Conservation (phyloP, 768 basidiomycete species). For the Leccinum arenicola region DNA sequence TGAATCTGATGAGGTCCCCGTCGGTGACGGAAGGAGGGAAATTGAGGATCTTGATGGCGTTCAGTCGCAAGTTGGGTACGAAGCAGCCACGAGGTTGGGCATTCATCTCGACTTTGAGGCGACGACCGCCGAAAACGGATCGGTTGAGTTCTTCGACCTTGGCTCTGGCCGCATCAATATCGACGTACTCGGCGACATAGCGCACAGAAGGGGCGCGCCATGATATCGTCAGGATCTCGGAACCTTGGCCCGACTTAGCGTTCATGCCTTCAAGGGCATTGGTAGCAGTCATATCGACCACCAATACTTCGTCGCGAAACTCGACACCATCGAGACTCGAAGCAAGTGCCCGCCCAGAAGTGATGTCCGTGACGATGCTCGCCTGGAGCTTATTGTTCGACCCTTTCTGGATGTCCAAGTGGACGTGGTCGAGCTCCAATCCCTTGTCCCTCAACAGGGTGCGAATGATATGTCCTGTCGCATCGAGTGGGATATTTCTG, state of each 20-base stretch:
- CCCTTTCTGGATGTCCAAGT: conserved; percentile 32
- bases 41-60: conserved; percentile 43
- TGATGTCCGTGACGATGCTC: conserved; percentile 41
- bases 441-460: conserved; percentile 45
- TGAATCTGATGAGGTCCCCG: conserved; percentile 27
- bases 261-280: conserved; percentile 43
- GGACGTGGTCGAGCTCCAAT: conserved; percentile 33
- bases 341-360: conserved; percentile 40
- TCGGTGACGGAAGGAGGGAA: conserved; percentile 33
- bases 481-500: conserved; percentile 42
- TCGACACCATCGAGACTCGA: conserved; percentile 46
- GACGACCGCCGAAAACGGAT: conserved; percentile 36
- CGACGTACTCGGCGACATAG: conserved; percentile 43
- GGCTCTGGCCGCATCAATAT: conserved; percentile 15
- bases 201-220: conserved; percentile 50
- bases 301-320: conserved; percentile 42
- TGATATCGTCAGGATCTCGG: conserved; percentile 44
- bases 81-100: conserved; percentile 33
- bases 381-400: conserved; percentile 36
- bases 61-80: conserved; percentile 24
- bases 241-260: conserved; percentile 28
- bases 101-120: conserved; percentile 47
- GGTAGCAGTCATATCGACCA: conserved; percentile 42
- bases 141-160: conserved; percentile 40
- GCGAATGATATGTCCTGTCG: conserved; percentile 38